phyloP scores from a whole-genome alignment of 805 yeast genomes.

The Cyberlindnera galapagoensis region DNA sequence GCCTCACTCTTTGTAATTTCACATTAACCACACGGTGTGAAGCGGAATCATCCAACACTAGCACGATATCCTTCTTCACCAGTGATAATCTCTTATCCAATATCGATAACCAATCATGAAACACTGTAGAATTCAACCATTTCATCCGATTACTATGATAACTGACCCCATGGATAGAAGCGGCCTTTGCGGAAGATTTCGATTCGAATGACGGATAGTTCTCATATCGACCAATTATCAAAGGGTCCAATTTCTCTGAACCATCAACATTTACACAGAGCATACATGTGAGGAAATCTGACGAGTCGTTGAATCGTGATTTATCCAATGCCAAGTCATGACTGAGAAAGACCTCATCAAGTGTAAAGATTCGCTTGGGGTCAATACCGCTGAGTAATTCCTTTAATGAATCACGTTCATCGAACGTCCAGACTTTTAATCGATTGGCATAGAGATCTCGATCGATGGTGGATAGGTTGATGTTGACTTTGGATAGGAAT shows the following conservation, averaged over 20 bases:
- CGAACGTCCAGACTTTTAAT: slow-evolving; percentile 55
- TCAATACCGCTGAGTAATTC: slow-evolving; percentile 37
- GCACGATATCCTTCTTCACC: slow-evolving; percentile 43
- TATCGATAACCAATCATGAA: slow-evolving; percentile 54
- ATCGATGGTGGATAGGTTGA: slow-evolving; percentile 41
- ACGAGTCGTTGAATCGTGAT: slow-evolving; percentile 37
- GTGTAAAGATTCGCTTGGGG: slow-evolving; percentile 47
- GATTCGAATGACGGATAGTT: slow-evolving; percentile 36
- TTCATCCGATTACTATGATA: slow-evolving; percentile 56
- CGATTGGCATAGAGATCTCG: slow-evolving; percentile 34
- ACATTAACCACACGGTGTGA: slow-evolving; percentile 54
- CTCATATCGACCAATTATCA: slow-evolving; percentile 55
- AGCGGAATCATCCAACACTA: slow-evolving; percentile 54
- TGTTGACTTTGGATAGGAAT: slow-evolving; percentile 39
- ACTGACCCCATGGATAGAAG: slow-evolving; percentile 43
- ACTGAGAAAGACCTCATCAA: slow-evolving; percentile 56
- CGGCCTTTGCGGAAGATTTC: slow-evolving; percentile 36
- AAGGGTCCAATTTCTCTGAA: slow-evolving; percentile 52
- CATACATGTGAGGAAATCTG: slow-evolving; percentile 47
- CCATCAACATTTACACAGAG: slow-evolving; percentile 59
- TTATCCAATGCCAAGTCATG: slow-evolving; percentile 57
- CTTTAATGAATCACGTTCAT: slow-evolving; percentile 47
- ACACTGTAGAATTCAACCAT: slow-evolving; percentile 57
- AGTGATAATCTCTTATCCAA: slow-evolving; percentile 51
- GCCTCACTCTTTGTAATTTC: slow-evolving; percentile 36